Evolutionary conservation across 2,329 filamentous ascomycete genomes (phyloP).

Genomic region (Hysterium pulicare): DNA sequence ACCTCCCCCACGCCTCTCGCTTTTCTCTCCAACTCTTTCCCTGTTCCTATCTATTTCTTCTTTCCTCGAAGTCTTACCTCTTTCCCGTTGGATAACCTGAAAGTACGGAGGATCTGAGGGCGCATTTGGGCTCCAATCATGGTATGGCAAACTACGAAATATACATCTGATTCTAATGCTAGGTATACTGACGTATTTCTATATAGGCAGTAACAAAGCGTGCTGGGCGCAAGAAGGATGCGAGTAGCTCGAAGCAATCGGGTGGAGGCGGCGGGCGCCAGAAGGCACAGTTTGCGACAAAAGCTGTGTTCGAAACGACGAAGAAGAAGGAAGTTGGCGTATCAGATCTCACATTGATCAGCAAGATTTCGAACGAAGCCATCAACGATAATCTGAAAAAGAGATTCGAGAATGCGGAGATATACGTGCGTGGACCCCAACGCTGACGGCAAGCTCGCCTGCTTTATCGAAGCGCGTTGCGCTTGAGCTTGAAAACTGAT

Average conservation of each 20-base stretch:
- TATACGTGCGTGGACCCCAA: slow-evolving; percentile 63
- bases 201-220: slow-evolving; percentile 54
- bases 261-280: slow-evolving; percentile 44
- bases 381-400: slow-evolving; percentile 99
- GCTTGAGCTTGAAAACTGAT: slow-evolving; percentile 19
- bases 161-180: too few relatives aligned
- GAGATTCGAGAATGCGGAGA: slow-evolving; percentile 93
- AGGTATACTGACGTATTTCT: slow-evolving; percentile 16
- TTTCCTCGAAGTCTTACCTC: slow-evolving; percentile 8
- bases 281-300: slow-evolving; percentile 73
- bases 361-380: slow-evolving; percentile 97
- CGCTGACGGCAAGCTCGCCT: slow-evolving; percentile 14
- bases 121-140: slow-evolving; percentile 33
- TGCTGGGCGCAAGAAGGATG: slow-evolving; percentile 57
- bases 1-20: not conserved
- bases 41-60: not conserved
- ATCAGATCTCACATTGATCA: slow-evolving; percentile 93
- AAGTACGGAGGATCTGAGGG: slow-evolving; percentile 17
- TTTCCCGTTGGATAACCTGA: slow-evolving; percentile 6
- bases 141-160: slow-evolving; percentile 20
- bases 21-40: not conserved
- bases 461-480: not conserved
- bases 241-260: slow-evolving; percentile 37
- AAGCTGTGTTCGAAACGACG: slow-evolving; percentile 89
- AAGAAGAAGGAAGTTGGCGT: slow-evolving; percentile 99